phyloP scores from a whole-genome alignment of 1,284 basidiomycete genomes.

The Heliocybe sulcata region DNA sequence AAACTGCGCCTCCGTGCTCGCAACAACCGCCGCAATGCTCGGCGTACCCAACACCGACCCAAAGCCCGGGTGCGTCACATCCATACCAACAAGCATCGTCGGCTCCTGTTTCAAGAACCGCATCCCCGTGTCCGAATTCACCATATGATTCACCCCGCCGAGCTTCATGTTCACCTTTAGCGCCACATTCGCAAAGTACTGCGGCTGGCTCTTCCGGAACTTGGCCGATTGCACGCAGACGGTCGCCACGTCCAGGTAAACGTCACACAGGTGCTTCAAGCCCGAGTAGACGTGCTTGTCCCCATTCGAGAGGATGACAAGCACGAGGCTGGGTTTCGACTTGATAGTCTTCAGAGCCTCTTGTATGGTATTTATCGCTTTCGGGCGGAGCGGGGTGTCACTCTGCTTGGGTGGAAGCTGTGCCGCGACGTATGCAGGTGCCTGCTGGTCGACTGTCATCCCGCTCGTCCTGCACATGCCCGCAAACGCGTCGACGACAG shows the following conservation, averaged over 20 bases:
- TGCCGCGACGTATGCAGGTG: conserved; percentile 28
- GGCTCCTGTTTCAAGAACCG: conserved; percentile 51
- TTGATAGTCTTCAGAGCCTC: conserved; percentile 17
- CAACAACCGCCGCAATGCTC: conserved; percentile 77
- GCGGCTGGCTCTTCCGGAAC: conserved; percentile 54
- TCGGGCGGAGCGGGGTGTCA: conserved; percentile 39
- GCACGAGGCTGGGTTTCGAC: conserved; percentile 24
- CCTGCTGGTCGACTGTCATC: conserved; percentile 35
- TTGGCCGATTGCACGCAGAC: conserved; percentile 64
- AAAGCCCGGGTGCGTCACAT: conserved; percentile 75
- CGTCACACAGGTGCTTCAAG: conserved; percentile 65
- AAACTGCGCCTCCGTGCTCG: conserved; percentile 53
- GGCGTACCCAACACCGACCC: conserved; percentile 62
- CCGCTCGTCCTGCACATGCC: conserved; percentile 53
- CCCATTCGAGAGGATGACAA: conserved; percentile 54
- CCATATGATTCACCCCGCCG: conserved; percentile 65
- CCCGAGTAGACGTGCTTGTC: conserved; percentile 67
- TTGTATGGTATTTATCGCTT: conserved; percentile 32
- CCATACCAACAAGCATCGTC: conserved; percentile 79
- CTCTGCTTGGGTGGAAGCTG: conserved; percentile 35
- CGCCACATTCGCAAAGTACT: conserved; percentile 74
- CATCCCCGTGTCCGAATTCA: conserved; percentile 35
- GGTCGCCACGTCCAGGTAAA: conserved; percentile 54
- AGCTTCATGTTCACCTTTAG: conserved; percentile 79
- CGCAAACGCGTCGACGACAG: conserved; percentile 39